Evolutionary conservation across 257 asterid genomes (phyloP).

Genomic region (Anisodus acutangulus): DNA sequence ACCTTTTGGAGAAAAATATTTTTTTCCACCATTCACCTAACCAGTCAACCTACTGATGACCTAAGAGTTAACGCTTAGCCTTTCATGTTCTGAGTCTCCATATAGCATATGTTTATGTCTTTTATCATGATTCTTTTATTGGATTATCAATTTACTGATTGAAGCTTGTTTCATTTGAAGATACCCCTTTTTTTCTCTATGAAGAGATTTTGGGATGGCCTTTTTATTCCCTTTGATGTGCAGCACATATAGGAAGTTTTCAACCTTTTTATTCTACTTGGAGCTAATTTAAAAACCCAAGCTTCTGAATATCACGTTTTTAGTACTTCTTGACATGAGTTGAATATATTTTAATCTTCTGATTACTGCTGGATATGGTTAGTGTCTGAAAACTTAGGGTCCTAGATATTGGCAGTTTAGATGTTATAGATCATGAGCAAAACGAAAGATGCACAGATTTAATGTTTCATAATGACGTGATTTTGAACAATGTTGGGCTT

Average conservation of each 20-base stretch:
- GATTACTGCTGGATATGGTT: background rate
- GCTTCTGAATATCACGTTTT: background rate
- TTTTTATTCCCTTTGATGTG: background rate
- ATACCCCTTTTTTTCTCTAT: background rate
- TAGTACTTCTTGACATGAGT: constrained; percentile 1
- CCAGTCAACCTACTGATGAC: background rate
- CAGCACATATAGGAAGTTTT: constrained; percentile 7
- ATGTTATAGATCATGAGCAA: background rate
- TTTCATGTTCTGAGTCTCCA: background rate
- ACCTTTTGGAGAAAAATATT: background rate
- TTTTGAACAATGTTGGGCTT: constrained; percentile 11
- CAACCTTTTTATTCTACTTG: constrained; percentile 2
- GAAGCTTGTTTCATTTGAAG: constrained; percentile 13
- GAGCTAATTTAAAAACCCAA: constrained; percentile 1
- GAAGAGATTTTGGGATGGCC: too few species aligned
- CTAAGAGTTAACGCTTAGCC: background rate
- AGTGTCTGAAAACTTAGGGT: constrained; percentile 10
- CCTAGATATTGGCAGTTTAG: background rate
- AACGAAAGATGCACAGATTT: background rate
- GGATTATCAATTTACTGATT: background rate
- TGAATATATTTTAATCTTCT: background rate
- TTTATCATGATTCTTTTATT: background rate
- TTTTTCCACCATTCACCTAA: background rate
- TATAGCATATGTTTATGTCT: background rate
- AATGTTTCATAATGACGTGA: background rate